A percentile compares a stretch with the other conserved stretches of the same genome.
phyloP scores from a whole-genome alignment of 1,139 yeast species.

The Yamadazyma diospyri region DNA sequence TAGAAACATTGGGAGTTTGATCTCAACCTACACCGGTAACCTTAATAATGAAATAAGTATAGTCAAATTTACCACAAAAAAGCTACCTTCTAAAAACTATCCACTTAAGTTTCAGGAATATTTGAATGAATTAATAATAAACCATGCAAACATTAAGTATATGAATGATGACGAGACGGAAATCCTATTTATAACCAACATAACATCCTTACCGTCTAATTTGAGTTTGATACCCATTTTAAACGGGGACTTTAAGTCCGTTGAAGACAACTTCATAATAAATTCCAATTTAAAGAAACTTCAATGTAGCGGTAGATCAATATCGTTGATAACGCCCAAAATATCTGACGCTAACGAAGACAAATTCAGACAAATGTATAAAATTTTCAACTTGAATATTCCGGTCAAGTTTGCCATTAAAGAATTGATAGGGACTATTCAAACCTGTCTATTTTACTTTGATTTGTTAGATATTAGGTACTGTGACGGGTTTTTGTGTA shows the following conservation, averaged over 20 bases:
- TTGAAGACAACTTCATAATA: constrained; percentile 58
- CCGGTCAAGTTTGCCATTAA: constrained; percentile 67
- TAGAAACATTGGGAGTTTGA: constrained; percentile 61
- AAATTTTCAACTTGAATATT: constrained; percentile 41
- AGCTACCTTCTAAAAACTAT: constrained; percentile 54
- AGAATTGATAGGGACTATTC: constrained; percentile 72
- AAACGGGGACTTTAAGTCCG: constrained; percentile 52
- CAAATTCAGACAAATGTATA: constrained; percentile 76
- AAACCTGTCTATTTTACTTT: constrained; percentile 74
- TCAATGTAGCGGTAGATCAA: constrained; percentile 83
- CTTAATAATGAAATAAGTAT: constrained; percentile 58
- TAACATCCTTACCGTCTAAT: constrained; percentile 75
- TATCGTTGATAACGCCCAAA: constrained; percentile 55
- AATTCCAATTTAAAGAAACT: constrained; percentile 75
- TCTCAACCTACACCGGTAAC: constrained; percentile 85
- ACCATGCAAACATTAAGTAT: constrained; percentile 48
- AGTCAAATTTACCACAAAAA: constrained; percentile 54
- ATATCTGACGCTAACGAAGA: constrained; percentile 80
- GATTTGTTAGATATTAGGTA: constrained; percentile 63
- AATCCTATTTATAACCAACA: constrained; percentile 71
- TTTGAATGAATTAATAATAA: constrained; percentile 59
- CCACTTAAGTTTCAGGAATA: constrained; percentile 57
- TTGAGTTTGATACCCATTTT: constrained; percentile 69
- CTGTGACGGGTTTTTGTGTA: constrained; percentile 84
- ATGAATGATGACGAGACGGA: constrained; percentile 22